Conservation (phyloP, 352 stramenopile genomes). For the Globisporangium emineosum region DNA sequence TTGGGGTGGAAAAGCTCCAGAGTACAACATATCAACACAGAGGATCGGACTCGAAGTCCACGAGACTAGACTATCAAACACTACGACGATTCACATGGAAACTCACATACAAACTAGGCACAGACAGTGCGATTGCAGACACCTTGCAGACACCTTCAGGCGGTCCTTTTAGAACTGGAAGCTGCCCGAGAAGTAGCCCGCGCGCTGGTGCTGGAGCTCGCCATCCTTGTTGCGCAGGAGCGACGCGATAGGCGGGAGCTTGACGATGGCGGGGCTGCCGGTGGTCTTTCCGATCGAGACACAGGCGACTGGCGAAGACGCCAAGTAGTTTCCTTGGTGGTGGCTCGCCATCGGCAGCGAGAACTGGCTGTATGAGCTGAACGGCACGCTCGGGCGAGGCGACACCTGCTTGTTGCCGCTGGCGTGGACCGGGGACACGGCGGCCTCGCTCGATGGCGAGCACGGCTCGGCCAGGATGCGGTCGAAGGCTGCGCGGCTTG, state of each 20-base stretch:
- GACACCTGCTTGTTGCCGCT: conserved; percentile 7
- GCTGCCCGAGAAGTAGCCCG: conserved; percentile 20
- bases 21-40: conserved; percentile 13
- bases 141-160: not conserved
- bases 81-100: not conserved
- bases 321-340: conserved; percentile 3
- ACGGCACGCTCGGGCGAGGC: conserved; percentile 10
- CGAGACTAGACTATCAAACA: conserved; percentile 5
- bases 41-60: conserved; percentile 1
- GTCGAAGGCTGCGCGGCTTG: conserved; percentile 55
- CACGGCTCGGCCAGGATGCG: conserved; percentile 59
- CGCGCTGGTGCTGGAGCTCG: conserved; percentile 16
- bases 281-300: conserved; percentile 17
- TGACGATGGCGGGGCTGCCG: conserved; percentile 30
- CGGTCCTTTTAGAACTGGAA: conserved; percentile 17
- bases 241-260: conserved; percentile 59
- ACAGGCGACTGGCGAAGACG: not conserved
- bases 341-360: conserved; percentile 6
- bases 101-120: not conserved
- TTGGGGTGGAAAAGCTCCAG: not conserved
- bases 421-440: conserved; percentile 25
- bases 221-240: conserved; percentile 39
- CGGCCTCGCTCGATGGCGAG: conserved; percentile 45
- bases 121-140: not conserved
- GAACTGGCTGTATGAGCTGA: conserved; percentile 14